A percentile compares a stretch with the other conserved stretches of the same genome.
Conservation (phyloP, 2,329 filamentous ascomycete species). For the Xylariaceae sp. region DNA sequence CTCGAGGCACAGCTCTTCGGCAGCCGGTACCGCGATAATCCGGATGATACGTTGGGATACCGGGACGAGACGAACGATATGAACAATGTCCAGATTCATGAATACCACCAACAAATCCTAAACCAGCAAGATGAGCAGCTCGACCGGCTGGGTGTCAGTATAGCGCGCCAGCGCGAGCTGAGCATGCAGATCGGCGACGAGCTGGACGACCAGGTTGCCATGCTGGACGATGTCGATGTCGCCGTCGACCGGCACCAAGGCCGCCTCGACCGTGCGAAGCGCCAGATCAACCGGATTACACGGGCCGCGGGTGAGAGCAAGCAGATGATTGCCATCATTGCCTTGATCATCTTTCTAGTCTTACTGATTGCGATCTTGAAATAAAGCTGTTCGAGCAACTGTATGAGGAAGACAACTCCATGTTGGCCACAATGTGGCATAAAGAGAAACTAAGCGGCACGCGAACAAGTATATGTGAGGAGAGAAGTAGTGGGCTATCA, state of each 20-base stretch:
- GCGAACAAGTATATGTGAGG: constrained; percentile 4
- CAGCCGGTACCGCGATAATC: constrained; percentile 73
- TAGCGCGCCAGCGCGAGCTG: constrained; percentile 87
- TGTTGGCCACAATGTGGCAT: not conserved
- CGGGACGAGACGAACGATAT: constrained; percentile 65
- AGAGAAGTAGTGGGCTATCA: constrained; percentile 12
- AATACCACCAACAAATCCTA: constrained; percentile 80
- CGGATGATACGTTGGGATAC: constrained; percentile 62
- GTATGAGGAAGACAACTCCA: not conserved
- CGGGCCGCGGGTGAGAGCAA: constrained; percentile 82
- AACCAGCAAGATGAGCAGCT: constrained; percentile 92
- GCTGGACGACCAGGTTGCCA: constrained; percentile 84
- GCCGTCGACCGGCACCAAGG: constrained; percentile 81
- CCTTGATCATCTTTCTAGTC: constrained; percentile 81
- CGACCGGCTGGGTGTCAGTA: constrained; percentile 84
- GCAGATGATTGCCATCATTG: constrained; percentile 83
- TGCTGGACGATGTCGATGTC: constrained; percentile 89
- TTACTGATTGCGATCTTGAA: constrained; percentile 84
- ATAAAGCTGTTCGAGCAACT: constrained; percentile 45
- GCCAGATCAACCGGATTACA: constrained; percentile 74
- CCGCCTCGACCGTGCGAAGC: constrained; percentile 76
- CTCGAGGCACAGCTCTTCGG: constrained; percentile 55
- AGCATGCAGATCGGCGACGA: constrained; percentile 97
- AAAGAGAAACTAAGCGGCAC: not conserved
- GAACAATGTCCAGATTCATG: constrained; percentile 84